Evolutionary conservation across 2,329 filamentous ascomycete species (phyloP).

Genomic region (Ustulina deusta): DNA sequence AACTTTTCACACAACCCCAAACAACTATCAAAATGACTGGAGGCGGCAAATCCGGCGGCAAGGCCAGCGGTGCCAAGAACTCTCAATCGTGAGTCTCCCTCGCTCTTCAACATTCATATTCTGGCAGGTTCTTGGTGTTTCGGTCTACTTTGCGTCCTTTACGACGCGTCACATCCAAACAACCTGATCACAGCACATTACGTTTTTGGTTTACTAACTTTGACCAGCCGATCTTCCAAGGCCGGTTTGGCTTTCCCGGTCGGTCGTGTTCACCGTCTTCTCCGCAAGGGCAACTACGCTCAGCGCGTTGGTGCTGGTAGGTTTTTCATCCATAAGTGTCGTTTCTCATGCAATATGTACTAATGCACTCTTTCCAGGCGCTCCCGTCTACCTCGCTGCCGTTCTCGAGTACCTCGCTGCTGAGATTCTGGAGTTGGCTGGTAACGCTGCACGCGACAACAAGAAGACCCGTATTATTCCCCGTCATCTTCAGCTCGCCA

Average conservation of each 20-base stretch:
- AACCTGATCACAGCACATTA: too few relatives aligned
- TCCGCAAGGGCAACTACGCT: constrained; percentile 99
- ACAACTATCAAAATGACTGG: constrained; percentile 92
- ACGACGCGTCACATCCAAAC: constrained; percentile 56
- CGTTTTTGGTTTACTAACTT: constrained; percentile 58
- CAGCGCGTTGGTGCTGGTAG: constrained; percentile 94
- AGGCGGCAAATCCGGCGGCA: constrained; percentile 99
- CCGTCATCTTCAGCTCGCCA: constrained; percentile 98
- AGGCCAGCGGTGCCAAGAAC: constrained; percentile 99
- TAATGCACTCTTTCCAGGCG: constrained; percentile 57
- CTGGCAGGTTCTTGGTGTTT: neutral
- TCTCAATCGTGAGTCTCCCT: constrained; percentile 89
- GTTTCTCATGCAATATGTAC: neutral
- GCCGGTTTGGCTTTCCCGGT: constrained; percentile 99
- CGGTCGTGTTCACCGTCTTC: constrained; percentile 98
- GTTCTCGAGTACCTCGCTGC: constrained; percentile 99
- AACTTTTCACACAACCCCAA: constrained; percentile 46
- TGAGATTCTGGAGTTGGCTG: constrained; percentile 98
- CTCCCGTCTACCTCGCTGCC: constrained; percentile 95
- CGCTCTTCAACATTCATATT: constrained; percentile 23
- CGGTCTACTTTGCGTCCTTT: constrained; percentile 29
- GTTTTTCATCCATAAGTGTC: constrained; percentile 52
- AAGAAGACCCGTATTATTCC: constrained; percentile 99
- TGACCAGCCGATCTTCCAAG: constrained; percentile 92
- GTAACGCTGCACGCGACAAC: constrained; percentile 98